Evolutionary conservation across 2,329 filamentous ascomycete genomes (phyloP), one percentile per base, ranked within the genome.

Genomic region (Sporothrix euskadiensis): DNA sequence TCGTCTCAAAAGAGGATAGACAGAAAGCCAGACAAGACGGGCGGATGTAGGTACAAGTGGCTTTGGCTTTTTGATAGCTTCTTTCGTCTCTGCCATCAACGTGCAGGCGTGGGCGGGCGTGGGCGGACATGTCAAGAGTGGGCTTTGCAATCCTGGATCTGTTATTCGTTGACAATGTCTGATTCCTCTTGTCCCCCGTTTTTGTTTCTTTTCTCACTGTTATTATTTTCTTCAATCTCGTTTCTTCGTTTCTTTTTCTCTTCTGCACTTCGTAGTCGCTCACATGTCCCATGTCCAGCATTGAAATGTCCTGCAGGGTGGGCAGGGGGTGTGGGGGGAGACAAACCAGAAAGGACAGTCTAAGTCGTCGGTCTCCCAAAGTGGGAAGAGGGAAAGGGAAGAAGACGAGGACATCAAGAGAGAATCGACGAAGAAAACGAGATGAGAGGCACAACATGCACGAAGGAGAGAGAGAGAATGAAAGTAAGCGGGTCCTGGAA

Each of bases 321-420:
- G 61, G 22, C 39, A 66, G 10, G 39, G 4, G 35, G 35, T 35
- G 39, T 65, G n/a, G 35, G 61, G 39, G 61, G 22, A 14, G 8
- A 47, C 10, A 41, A 65, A 26, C 12, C 61, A 47, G 59, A 56
- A 32, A 30, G 19, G 8, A 7, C 26, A 35, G 12, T 19, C 39
- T 47, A 47, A 35, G 26, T n/a, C 44, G 41, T 68, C 65, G 65
- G 65, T 68, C 41, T 68, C 65, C 65, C 65, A 68, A 68, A 52
- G 44, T 52, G 41, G 63, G 63, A 68, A 68, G 63, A 19, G 41
- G 8, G 41, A 30, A 19, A 30, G 22, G 22, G 2, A 32, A 30
- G 56, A 57, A 8, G 41, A 59, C 52, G 16, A 44, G 19, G n/a
- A 44, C 41, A 14, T 4, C 14, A 16, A 19, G 44, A 5, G 14